These are phyloP conservation scores for Pseudopediastrum boryanum DNA, from an alignment of 139 green algal genomes.

Conservation along the genomic window DNA sequence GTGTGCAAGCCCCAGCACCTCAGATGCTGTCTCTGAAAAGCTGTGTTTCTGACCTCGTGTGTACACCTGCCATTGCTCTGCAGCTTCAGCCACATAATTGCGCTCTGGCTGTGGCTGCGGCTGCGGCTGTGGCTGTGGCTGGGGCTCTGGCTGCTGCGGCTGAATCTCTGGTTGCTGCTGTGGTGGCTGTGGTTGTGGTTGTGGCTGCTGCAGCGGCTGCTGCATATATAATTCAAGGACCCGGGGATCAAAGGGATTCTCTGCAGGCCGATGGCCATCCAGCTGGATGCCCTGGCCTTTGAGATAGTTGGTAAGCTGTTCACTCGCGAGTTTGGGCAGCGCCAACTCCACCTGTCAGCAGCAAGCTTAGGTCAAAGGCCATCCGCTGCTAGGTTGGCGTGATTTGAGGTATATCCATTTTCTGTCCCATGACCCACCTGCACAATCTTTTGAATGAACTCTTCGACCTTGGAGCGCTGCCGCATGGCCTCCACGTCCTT, in stretches of 20 bases:
- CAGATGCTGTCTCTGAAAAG: not conserved
- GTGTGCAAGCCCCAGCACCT: not conserved
- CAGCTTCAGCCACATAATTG: not conserved
- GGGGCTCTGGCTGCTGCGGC: not conserved
- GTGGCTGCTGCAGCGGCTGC: not conserved
- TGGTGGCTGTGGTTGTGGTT: not conserved
- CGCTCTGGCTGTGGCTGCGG: not conserved
- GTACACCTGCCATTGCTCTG: not conserved
- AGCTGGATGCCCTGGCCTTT: not conserved
- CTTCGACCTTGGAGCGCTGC: not conserved
- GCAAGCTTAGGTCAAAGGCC: no score
- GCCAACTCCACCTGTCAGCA: conserved; percentile 4
- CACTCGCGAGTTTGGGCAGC: not conserved
- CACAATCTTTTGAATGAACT: conserved; percentile 15
- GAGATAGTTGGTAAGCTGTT: not conserved
- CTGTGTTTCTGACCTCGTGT: not conserved
- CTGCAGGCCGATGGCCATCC: not conserved
- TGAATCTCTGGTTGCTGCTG: no score
- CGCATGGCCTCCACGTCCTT: not conserved
- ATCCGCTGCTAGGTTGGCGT: no score
- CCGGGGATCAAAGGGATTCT: not conserved
- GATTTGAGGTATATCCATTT: no score
- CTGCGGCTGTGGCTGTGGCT: not conserved
- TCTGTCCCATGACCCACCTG: no score
- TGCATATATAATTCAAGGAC: not conserved